Conservation (phyloP, 805 yeast genomes). For the Wickerhamiella hasegawae region DNA sequence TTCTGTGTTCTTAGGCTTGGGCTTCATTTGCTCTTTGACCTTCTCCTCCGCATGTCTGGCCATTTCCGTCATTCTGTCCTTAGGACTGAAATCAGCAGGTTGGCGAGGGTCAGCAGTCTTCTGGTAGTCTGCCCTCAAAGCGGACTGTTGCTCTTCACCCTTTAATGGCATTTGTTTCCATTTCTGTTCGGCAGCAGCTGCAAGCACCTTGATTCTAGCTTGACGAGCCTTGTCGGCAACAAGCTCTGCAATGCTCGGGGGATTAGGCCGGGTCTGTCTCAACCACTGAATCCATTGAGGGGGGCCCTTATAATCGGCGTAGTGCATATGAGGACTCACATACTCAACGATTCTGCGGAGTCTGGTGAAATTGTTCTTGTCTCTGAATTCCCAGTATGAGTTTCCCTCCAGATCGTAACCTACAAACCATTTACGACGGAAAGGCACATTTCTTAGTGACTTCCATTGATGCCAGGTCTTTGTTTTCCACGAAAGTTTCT, state of each 20-base stretch:
- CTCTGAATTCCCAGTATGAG: constrained; percentile 68
- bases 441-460: constrained; percentile 48
- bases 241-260: constrained; percentile 53
- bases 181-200: constrained; percentile 26
- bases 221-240: constrained; percentile 41
- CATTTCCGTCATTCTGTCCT: no score
- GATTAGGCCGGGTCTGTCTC: constrained; percentile 38
- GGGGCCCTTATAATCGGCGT: constrained; percentile 21
- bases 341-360: constrained; percentile 33
- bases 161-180: no score
- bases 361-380: constrained; percentile 33
- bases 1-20: no score
- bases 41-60: no score
- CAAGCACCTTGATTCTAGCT: constrained; percentile 33
- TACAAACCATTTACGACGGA: constrained; percentile 50
- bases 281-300: constrained; percentile 73
- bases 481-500: constrained; percentile 10
- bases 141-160: no score
- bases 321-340: constrained; percentile 27
- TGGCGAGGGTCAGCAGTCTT: no score
- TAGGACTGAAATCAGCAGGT: no score
- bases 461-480: constrained; percentile 32
- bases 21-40: no score
- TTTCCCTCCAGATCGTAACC: constrained; percentile 70
- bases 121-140: no score